phyloP scores from a whole-genome alignment of 1,284 basidiomycete species.

The Pseudozyma tsukubaensis region DNA sequence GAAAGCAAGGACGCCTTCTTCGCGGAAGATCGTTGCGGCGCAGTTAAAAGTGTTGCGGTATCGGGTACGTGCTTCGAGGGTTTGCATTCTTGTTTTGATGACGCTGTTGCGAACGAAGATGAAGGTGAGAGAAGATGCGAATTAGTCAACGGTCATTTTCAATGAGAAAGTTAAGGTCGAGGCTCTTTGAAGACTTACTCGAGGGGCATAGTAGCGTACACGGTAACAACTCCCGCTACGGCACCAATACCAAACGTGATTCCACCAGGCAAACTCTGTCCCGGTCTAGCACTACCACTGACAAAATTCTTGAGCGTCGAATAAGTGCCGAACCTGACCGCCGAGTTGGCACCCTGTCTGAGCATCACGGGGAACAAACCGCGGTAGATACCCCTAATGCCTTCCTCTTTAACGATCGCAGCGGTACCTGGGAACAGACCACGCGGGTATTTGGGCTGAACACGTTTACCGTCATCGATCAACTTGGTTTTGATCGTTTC shows the following conservation, averaged over 20 bases:
- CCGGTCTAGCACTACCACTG: slow-evolving; percentile 83
- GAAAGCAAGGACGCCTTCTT: slow-evolving; percentile 87
- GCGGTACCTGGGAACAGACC: slow-evolving; percentile 88
- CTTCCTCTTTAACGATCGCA: slow-evolving; percentile 86
- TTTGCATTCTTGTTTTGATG: slow-evolving; percentile 97
- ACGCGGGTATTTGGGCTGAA: slow-evolving; percentile 80
- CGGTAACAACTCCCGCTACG: slow-evolving; percentile 91
- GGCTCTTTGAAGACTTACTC: slow-evolving; percentile 48
- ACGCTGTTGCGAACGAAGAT: slow-evolving; percentile 74
- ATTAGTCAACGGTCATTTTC: neutral
- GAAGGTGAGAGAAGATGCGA: neutral
- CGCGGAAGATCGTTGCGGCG: slow-evolving; percentile 70
- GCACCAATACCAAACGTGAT: slow-evolving; percentile 96
- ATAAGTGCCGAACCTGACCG: slow-evolving; percentile 95
- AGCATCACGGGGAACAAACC: slow-evolving; percentile 96
- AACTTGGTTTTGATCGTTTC: slow-evolving; percentile 99
- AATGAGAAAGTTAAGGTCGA: neutral
- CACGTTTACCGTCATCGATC: slow-evolving; percentile 90
- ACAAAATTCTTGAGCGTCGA: slow-evolving; percentile 85
- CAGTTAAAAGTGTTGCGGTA: slow-evolving; percentile 95
- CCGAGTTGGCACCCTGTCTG: slow-evolving; percentile 96
- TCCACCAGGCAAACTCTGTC: slow-evolving; percentile 83
- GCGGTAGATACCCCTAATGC: slow-evolving; percentile 81
- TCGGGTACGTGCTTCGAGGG: slow-evolving; percentile 81
- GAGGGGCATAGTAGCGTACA: slow-evolving; percentile 73